Evolutionary conservation across 2,329 filamentous ascomycete species (phyloP).

Genomic region (Zalaria sp.): DNA sequence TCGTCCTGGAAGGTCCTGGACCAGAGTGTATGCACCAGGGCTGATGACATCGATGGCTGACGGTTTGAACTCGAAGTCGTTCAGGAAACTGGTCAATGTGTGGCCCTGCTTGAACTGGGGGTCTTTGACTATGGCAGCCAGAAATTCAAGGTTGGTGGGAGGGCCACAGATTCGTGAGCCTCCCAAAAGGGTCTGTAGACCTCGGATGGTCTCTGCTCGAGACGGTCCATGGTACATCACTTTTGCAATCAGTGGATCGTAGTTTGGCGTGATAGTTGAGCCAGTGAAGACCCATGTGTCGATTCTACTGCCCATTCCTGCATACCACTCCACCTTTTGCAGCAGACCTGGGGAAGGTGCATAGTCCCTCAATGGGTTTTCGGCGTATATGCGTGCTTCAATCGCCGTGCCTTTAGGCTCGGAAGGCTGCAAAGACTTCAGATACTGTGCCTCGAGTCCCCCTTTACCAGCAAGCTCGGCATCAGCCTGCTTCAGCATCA

Average conservation of each 20-base stretch:
- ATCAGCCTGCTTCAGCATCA: constrained; percentile 44
- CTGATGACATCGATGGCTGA: constrained; percentile 42
- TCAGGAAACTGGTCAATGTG: constrained; percentile 44
- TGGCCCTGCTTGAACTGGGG: constrained; percentile 32
- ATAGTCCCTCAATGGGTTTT: constrained; percentile 45
- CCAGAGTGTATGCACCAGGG: constrained; percentile 41
- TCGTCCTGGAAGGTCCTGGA: constrained; percentile 47
- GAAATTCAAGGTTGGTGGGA: constrained; percentile 43
- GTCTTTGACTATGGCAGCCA: constrained; percentile 35
- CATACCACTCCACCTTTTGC: constrained; percentile 39
- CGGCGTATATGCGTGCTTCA: constrained; percentile 41
- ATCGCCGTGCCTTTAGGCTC: constrained; percentile 34
- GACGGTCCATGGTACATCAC: constrained; percentile 39
- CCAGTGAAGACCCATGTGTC: constrained; percentile 52
- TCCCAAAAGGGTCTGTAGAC: constrained; percentile 28
- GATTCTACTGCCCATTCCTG: constrained; percentile 34
- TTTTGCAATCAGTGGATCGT: constrained; percentile 45
- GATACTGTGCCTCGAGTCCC: constrained; percentile 26
- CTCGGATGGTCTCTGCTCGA: constrained; percentile 28
- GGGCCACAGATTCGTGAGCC: constrained; percentile 37
- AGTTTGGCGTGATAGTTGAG: constrained; percentile 41
- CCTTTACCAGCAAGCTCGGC: constrained; percentile 30
- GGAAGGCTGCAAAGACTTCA: constrained; percentile 28
- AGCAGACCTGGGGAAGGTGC: constrained; percentile 45
- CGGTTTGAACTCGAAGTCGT: constrained; percentile 34